phyloP scores from a whole-genome alignment of 371 early-diverging fungal genomes.

The Mortierella sp. region DNA sequence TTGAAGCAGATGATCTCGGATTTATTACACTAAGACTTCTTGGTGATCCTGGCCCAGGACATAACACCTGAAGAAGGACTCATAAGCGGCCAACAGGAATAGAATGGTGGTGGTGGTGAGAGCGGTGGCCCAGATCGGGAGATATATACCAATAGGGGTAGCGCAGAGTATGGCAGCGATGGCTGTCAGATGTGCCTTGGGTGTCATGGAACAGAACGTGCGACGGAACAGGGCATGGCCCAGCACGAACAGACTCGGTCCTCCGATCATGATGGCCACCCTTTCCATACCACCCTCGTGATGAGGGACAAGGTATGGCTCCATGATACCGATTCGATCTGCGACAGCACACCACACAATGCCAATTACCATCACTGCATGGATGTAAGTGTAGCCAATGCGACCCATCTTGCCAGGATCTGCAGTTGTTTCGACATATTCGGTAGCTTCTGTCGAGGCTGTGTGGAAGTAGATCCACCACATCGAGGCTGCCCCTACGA shows the following conservation, averaged over 20 bases:
- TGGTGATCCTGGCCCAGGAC: background rate
- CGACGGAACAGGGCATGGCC: constrained; percentile 42
- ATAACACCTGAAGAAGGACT: constrained; percentile 28
- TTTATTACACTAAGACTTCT: too few species aligned
- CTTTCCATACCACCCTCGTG: constrained; percentile 14
- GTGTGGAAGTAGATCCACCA: constrained; percentile 54
- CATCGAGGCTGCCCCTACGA: constrained; percentile 33
- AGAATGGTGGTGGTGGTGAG: constrained; percentile 30
- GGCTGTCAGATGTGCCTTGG: constrained; percentile 25
- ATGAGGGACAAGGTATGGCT: constrained; percentile 22
- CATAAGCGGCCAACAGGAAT: constrained; percentile 14
- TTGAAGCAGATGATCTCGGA: too few species aligned
- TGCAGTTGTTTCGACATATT: constrained; percentile 23
- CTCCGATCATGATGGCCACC: constrained; percentile 40
- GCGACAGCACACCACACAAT: constrained; percentile 48
- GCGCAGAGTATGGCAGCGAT: constrained; percentile 19
- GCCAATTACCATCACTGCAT: constrained; percentile 44
- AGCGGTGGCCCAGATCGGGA: constrained; percentile 42
- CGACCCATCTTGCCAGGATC: constrained; percentile 50
- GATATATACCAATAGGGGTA: constrained; percentile 32
- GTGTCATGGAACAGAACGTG: constrained; percentile 21
- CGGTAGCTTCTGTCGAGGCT: constrained; percentile 25
- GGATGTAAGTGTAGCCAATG: constrained; percentile 39
- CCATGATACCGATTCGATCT: constrained; percentile 28
- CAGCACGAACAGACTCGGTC: constrained; percentile 32